Base-by-base conservation (phyloP, 768 basidiomycete species). In the Trametopsis cervina region DNA sequence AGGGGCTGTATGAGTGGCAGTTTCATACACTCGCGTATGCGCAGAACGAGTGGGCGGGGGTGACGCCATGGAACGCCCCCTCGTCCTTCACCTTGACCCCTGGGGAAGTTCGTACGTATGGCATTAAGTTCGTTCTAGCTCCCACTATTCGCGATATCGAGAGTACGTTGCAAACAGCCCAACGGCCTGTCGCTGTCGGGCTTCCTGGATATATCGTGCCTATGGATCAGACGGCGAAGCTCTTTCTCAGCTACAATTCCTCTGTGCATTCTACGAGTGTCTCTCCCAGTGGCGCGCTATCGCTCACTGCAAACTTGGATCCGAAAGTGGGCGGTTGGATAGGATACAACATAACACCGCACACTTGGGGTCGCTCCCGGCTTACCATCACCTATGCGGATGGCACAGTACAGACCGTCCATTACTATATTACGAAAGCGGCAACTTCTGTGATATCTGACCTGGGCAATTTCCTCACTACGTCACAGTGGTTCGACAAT, bases 1-100 rank as follows among this genome's bases (percentile, higher is more conserved):
- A 80, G 54, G 78, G 70, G 0, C 57, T 78, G 12, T 77, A 77
- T 61, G 78, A 78, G 64, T 78, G 78, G 77, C 72, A 75, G 54
- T 77, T 77, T 58, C 78, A 78, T 47, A 78, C 76, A 3, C 60
- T 76, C 18, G 77, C 77, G 0, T 78, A 76, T 55, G 76, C 77
- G 11, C 63, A 77, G 52, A 73, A 76, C 54, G 76, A 78, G 55
- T 78, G 78, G 78, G 64, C 65, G 5, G 54, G 56, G 6, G 72
- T 72, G 29, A 72, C 73, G 0, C 76, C 78, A 0, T 78, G 77
- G 76, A 80, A 78, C 54, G 69, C 70, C 2, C 68, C 77, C 3
- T 73, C 76, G 1, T 76, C 74, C 12, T 63, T 57, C n/a, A 66
- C 63, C 6, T 66, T 80, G 4, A 66, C 71, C 24, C 67, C 76